Evolutionary conservation across 2,329 filamentous ascomycete genomes (phyloP), one percentile per base, ranked within the genome.

Genomic region (Aaosphaeria pasadenensis): DNA sequence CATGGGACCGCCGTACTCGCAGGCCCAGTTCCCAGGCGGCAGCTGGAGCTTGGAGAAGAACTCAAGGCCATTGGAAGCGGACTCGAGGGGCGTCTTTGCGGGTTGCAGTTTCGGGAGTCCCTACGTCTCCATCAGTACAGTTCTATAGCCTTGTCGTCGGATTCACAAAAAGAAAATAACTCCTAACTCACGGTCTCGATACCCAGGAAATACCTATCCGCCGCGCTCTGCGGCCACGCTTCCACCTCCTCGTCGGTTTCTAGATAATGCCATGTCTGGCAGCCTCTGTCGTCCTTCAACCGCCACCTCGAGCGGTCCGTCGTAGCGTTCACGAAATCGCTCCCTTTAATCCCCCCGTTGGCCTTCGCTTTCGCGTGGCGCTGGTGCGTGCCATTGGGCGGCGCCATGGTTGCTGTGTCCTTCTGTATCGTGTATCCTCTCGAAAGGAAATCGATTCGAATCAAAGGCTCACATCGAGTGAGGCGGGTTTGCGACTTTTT

Each of bases 1-100:
- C 89, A 96, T 92, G 4, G 94, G 94, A 0, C 94, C 94, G 46
- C 94, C 94, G 74, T 99, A 99, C 69, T 99, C 94, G 74, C 92
- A 97, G 5, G 80, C 94, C 94, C 94, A 99, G 64, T 96, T 89
- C 5, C 94, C 94, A 1, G 89, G 87, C 11, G 87, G 84, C 1
- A 96, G 79, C 69, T 99, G 94, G 28, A 97, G 81, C 54, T 92
- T 82, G 48, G 91, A 88, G 74, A 95, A 96, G 76, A 96, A 97
- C 4, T 82, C 76, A 46, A 97, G 79, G 35, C 87, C 91, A 73
- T 99, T 99, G 50, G 80, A 77, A 3, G 89, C 90, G 4, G 89
- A 78, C 55, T 94, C 83, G 48, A 94, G 77, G 5, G 92, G 86
- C 3, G 78, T 91, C 52, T 83, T 82, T 4, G 92, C 78, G 49